phyloP scores from a whole-genome alignment of 106 monocot genomes.

The Narthecium ossifragum region DNA sequence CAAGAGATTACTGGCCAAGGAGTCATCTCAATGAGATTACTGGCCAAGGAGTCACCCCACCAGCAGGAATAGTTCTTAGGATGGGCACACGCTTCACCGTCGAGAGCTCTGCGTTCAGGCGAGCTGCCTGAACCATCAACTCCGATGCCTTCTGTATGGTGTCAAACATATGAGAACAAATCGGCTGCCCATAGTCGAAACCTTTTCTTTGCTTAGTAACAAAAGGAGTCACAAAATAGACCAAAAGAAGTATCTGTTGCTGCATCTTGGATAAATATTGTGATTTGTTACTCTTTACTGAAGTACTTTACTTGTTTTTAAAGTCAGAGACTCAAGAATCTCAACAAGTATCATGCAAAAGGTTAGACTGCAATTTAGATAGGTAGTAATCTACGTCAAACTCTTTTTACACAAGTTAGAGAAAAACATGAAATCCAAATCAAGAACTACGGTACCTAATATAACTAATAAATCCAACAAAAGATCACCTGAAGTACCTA shows the following conservation, averaged over 20 bases:
- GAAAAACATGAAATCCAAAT: not conserved
- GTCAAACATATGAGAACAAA: no score
- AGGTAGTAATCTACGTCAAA: not conserved
- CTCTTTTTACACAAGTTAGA: not conserved
- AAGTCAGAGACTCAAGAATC: not conserved
- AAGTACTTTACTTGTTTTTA: not conserved
- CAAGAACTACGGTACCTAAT: not conserved
- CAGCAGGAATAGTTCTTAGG: conserved; percentile 27
- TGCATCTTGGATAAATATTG: not conserved
- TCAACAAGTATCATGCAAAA: not conserved
- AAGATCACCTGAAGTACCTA: not conserved
- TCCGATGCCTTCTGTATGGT: conserved; percentile 36
- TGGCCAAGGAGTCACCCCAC: conserved; percentile 35
- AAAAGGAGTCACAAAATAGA: not conserved
- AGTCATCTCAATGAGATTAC: conserved; percentile 28
- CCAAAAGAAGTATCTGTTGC: not conserved
- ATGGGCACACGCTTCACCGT: conserved; percentile 28
- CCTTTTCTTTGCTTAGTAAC: no score
- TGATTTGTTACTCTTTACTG: no score
- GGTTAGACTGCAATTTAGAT: not conserved
- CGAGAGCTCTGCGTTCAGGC: conserved; percentile 42
- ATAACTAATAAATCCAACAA: not conserved
- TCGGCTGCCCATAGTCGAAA: no score
- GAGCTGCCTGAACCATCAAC: conserved; percentile 22
- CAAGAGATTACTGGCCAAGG: not conserved